These are phyloP conservation scores for Eucalyptus urophylla DNA, from an alignment of 345 rosid genomes.

Conservation along the genomic window DNA sequence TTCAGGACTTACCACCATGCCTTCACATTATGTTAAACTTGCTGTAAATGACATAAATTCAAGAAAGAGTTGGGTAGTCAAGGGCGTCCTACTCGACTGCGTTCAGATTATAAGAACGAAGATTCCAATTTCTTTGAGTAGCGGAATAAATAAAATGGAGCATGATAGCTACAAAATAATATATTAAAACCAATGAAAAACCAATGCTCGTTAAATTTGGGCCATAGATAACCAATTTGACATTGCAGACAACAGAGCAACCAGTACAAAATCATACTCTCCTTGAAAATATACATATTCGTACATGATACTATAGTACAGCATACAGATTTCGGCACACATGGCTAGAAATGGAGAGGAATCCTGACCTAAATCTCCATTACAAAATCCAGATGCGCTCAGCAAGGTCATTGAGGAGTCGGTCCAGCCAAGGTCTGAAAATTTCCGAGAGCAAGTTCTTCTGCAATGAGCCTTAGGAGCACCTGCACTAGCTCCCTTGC, in stretches of 20 bases:
- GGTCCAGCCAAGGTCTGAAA: neutral
- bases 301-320: neutral
- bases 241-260: neutral
- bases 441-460: conserved; percentile 54
- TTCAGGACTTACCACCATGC: neutral
- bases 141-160: neutral
- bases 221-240: neutral
- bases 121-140: neutral
- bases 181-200: neutral
- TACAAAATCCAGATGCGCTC: neutral
- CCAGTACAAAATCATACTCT: neutral
- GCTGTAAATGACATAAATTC: neutral
- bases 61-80: neutral
- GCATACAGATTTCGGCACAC: neutral
- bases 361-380: neutral
- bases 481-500: conserved; percentile 71
- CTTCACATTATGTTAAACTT: neutral
- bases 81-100: neutral
- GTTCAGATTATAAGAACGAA: neutral
- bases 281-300: neutral
- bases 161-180: neutral
- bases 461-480: conserved; percentile 46
- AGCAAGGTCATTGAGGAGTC: neutral
- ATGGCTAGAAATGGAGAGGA: neutral
- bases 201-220: neutral